Evolutionary conservation across 228 moss, liverwort and hornwort genomes (phyloP), one percentile per base, ranked within the genome.

Genomic region (Sphagnum fallax): DNA sequence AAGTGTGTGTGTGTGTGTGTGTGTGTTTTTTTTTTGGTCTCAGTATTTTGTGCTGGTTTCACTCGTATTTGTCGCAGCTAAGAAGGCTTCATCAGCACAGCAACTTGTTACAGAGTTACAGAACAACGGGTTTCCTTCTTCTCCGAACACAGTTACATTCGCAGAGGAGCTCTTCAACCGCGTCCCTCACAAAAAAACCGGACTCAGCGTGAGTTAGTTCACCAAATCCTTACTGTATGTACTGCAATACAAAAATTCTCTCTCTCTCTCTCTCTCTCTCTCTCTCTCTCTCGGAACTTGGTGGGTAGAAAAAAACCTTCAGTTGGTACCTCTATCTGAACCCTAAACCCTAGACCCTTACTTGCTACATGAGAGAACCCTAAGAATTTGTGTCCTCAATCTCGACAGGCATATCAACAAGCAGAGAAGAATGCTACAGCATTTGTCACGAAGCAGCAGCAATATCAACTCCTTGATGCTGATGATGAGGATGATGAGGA

Each of bases 391-490:
- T 32, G 32, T 32, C 32, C 2, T 32, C 32, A 32, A 32, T 32
- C 32, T 32, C 32, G 2, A 68, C 81, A 88, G 89, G 81, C 69
- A 64, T 87, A 93, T 75, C 87, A 89, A 72, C 87, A 81, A 77
- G 88, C 91, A 67, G 91, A 97, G 71, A 88, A 79, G 63, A 91
- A 97, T 65, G 89, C 93, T 6, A 88, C 91, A 52, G 82, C 77
- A 18, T 80, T 91, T 52, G 80, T 73, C 47, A 87, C 65, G 78
- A 91, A 87, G 53, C 90, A 93, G 68, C 91, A 87, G 63, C 88
- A 90, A 12, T 97, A 93, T 82, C 65, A 82, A 73, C 63, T 93
- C 14, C 67, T 97, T 48, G 97, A 93, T 75, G 93, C 88, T 6
- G 93, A 97, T 71, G 97, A 93, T 69, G 96, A 91, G 5, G 90